Conservation (phyloP, 306 rosid species). For the Canavalia gladiata region DNA sequence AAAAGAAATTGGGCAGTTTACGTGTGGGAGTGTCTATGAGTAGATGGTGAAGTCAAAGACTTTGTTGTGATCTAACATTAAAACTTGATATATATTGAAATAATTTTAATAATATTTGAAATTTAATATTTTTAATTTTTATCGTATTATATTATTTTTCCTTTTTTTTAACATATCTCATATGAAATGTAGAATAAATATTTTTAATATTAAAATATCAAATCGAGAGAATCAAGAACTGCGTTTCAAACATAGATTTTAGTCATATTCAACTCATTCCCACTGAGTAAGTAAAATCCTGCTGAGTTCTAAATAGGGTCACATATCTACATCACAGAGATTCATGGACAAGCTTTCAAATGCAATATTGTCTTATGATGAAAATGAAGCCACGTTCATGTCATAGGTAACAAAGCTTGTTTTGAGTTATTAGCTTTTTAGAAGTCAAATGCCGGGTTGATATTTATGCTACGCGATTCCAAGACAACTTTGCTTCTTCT, state of each 20-base stretch:
- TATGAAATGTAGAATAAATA: no score
- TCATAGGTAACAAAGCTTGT: slow-evolving; percentile 13
- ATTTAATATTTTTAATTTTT: no score
- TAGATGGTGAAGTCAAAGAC: not conserved
- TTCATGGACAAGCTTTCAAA: not conserved
- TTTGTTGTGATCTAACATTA: not conserved
- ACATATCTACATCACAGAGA: not conserved
- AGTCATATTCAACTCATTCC: slow-evolving; percentile 37
- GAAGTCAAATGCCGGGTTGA: not conserved
- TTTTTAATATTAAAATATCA: not conserved
- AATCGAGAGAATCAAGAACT: not conserved
- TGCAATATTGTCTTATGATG: slow-evolving; percentile 1
- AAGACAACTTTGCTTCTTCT: no score
- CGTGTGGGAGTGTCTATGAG: slow-evolving; percentile 19
- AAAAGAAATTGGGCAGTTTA: not conserved
- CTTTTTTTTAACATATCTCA: no score
- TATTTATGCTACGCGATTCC: no score
- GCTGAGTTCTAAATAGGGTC: not conserved
- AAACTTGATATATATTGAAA: not conserved
- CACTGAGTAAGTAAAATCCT: not conserved
- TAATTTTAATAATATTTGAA: no score
- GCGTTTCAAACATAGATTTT: slow-evolving; percentile 12
- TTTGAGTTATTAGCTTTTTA: not conserved
- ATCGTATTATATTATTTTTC: no score
- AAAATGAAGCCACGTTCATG: slow-evolving; percentile 41